Conservation (phyloP, 768 basidiomycete genomes). For the Auriscalpium orientale region DNA sequence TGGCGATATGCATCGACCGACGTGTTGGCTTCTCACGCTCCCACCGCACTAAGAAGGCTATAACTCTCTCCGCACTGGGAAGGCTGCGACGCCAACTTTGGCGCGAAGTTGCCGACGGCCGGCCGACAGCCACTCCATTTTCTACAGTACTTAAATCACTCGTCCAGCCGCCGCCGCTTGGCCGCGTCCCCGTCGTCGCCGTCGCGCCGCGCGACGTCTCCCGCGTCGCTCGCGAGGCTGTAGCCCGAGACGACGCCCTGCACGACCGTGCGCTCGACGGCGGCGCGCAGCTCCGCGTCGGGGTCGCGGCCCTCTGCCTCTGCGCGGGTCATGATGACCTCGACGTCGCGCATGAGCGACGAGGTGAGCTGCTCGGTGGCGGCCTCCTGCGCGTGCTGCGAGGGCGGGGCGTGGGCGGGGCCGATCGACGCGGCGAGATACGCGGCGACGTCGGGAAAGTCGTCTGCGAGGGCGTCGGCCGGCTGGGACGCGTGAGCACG, state of each 20-base stretch:
- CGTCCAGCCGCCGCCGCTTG: slow-evolving; percentile 9
- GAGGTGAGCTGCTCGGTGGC: slow-evolving; percentile 67
- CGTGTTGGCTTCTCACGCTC: too few relatives aligned
- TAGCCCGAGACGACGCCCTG: slow-evolving; percentile 59
- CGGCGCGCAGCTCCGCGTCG: slow-evolving; percentile 45
- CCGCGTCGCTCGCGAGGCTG: slow-evolving; percentile 33
- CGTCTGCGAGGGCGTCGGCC: slow-evolving; percentile 59
- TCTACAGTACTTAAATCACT: neutral
- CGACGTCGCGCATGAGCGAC: slow-evolving; percentile 55
- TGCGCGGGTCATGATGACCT: slow-evolving; percentile 58
- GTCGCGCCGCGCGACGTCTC: neutral
- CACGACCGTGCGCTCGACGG: slow-evolving; percentile 59
- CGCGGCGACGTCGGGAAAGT: slow-evolving; percentile 59
- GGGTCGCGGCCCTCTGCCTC: slow-evolving; percentile 55
- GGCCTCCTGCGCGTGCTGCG: slow-evolving; percentile 60
- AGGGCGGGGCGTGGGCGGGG: slow-evolving; percentile 28
- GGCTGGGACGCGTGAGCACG: slow-evolving; percentile 37
- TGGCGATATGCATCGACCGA: too few relatives aligned
- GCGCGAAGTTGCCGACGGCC: too few relatives aligned
- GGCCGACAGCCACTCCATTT: too few relatives aligned
- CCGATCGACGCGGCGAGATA: slow-evolving; percentile 40
- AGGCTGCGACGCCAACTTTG: too few relatives aligned
- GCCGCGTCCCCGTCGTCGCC: neutral
- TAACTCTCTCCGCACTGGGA: too few relatives aligned
- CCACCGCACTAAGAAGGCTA: too few relatives aligned